phyloP scores from a whole-genome alignment of 345 rosid species.

The rapeseed (Brassica napus) region DNA sequence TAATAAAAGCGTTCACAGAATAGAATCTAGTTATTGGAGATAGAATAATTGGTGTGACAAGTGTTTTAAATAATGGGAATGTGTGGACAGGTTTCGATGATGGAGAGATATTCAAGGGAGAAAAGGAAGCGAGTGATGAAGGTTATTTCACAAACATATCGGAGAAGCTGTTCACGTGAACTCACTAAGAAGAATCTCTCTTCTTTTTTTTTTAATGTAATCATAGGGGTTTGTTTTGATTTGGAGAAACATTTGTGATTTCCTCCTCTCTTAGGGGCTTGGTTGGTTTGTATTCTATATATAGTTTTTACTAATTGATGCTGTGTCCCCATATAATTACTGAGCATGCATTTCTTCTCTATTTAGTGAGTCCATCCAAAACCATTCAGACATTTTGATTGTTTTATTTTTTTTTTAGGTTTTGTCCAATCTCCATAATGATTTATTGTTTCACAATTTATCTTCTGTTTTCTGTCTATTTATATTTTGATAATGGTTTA shows the following conservation, averaged over 20 bases:
- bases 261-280: neutral
- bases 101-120: conserved; percentile 61
- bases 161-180: conserved; percentile 34
- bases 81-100: conserved; percentile 75
- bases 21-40: neutral
- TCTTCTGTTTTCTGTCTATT: neutral
- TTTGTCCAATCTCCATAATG: neutral
- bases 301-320: neutral
- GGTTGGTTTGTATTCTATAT: neutral
- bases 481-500: neutral
- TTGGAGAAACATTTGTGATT: neutral
- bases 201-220: neutral
- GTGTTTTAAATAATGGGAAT: neutral
- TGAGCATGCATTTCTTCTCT: neutral
- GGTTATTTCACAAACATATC: conserved; percentile 34
- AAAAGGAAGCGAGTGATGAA: conserved; percentile 49
- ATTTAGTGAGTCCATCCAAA: neutral
- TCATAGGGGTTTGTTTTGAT: conserved; percentile 20
- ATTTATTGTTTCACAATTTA: neutral
- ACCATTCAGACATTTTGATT: neutral
- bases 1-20: neutral
- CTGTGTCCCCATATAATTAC: conserved; percentile 1
- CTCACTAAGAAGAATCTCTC: conserved; percentile 19
- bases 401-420: neutral
- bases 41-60: neutral